Base-by-base conservation (phyloP, 2,329 filamentous ascomycete genomes). In the Fusarium sambucinum region DNA sequence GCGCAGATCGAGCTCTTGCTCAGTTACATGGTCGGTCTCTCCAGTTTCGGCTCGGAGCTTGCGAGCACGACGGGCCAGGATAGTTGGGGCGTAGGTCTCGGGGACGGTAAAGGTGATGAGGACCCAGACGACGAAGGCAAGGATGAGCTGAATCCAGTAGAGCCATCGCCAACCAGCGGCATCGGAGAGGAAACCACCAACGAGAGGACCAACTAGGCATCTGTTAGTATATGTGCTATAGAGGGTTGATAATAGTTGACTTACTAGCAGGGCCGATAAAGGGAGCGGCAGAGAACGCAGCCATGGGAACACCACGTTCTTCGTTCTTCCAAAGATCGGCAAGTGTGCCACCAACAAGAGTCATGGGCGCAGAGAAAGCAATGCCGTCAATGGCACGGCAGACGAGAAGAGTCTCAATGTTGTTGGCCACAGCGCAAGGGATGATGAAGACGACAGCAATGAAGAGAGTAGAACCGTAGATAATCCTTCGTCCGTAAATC, bases 91-190 rank as follows among this genome's bases (percentile, higher is more conserved):
- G 77, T 96, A 97, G 0, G 94, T 97, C 79, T 97, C 94, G 2
- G 93, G 92, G 0, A 97, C 90, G n/a, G 92, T 96, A 79, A 96
- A 94, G 30, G 90, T 90, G 78, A 96, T 94, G 63, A 95, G 77
- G 19, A 91, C 63, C 88, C 91, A 96, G 71, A 90, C 86, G 48
- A 90, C 76, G 16, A 84, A 89, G 27, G 91, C 83, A 14, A 96
- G 76, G 74, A 97, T 96, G 13, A 96, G 82, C 75, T 95, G 92
- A 71, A 97, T 87, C 90, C 92, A 95, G 81, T 96, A 96, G 0
- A 96, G 83, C 92, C 92, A 96, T 69, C 92, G 83, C 93, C 93
- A 96, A 37, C 90, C 90, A 1, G 83, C 80, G 1, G 86, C 86
- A 70, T 94, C 90, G 10, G 86, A 85, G 2, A 96, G 82, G 76